Percentiles rank a stretch among this genome's conserved stretches.
These are phyloP conservation scores for Fraxinus ornus DNA, from an alignment of 305 asterid genomes.

Conservation along the genomic window DNA sequence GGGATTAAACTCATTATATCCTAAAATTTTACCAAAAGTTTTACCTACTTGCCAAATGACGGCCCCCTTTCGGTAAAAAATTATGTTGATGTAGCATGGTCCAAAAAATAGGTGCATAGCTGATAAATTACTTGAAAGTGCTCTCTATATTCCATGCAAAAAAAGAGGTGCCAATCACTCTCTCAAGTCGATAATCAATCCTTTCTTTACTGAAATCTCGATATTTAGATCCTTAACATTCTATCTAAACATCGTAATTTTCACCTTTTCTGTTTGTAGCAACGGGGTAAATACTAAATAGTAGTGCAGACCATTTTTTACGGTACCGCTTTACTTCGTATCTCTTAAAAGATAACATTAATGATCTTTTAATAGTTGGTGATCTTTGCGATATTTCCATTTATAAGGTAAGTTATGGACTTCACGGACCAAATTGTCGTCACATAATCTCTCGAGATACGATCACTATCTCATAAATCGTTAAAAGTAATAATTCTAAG, in stretches of 20 bases:
- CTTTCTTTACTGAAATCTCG: neutral
- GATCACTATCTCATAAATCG: neutral
- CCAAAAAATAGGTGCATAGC: no score
- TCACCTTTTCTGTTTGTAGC: neutral
- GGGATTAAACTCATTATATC: no score
- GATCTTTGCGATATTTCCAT: neutral
- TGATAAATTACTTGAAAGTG: neutral
- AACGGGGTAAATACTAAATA: neutral
- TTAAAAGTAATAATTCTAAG: neutral
- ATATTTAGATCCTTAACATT: neutral
- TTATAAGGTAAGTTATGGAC: conserved; percentile 10
- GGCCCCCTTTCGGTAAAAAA: no score
- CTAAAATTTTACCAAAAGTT: no score
- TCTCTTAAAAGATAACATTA: neutral
- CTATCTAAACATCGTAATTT: neutral
- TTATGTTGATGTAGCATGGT: no score
- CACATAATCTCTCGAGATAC: neutral
- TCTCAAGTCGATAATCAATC: neutral
- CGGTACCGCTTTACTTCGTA: neutral
- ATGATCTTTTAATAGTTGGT: neutral
- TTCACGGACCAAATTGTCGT: conserved; percentile 31
- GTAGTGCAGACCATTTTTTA: neutral
- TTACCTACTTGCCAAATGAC: no score
- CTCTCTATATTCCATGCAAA: neutral
- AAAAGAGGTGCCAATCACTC: neutral